Percentiles rank a stretch among this genome's conserved stretches.
phyloP scores from a whole-genome alignment of 345 rosid genomes.

The Salix suchowensis region DNA sequence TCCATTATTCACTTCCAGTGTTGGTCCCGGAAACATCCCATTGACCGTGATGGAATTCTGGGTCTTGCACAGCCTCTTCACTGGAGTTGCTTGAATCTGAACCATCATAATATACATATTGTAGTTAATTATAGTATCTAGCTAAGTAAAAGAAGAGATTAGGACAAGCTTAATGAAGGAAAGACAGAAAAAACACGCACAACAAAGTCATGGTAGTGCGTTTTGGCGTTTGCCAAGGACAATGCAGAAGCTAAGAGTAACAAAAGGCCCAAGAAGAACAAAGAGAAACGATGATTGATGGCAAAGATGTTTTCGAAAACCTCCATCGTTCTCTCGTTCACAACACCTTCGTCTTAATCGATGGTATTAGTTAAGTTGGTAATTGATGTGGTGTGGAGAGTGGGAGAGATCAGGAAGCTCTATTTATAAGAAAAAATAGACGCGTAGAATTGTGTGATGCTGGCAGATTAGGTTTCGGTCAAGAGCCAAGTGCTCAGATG shows the following conservation, averaged over 20 bases:
- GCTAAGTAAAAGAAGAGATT: neutral
- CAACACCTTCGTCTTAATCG: neutral
- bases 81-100: conserved; percentile 69
- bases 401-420: neutral
- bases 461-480: conserved; percentile 1
- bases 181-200: conserved; percentile 34
- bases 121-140: neutral
- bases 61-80: conserved; percentile 97
- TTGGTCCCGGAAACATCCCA: conserved; percentile 92
- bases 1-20: conserved; percentile 68
- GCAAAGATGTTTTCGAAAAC: neutral
- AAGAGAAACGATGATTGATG: neutral
- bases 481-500: conserved; percentile 3
- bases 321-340: neutral
- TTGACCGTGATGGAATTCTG: conserved; percentile 75
- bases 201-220: conserved; percentile 63
- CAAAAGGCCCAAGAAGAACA: conserved; percentile 28
- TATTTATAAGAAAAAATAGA: conserved; percentile 3
- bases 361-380: neutral
- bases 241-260: conserved; percentile 31
- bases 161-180: conserved; percentile 1
- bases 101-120: neutral
- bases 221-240: conserved; percentile 37
- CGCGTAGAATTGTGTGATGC: neutral
- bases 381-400: neutral